Percentiles rank a stretch among this genome's conserved stretches.
These are phyloP conservation scores for Histomonas meleagridis DNA, from an alignment of 208 protist species.

Conservation along the genomic window DNA sequence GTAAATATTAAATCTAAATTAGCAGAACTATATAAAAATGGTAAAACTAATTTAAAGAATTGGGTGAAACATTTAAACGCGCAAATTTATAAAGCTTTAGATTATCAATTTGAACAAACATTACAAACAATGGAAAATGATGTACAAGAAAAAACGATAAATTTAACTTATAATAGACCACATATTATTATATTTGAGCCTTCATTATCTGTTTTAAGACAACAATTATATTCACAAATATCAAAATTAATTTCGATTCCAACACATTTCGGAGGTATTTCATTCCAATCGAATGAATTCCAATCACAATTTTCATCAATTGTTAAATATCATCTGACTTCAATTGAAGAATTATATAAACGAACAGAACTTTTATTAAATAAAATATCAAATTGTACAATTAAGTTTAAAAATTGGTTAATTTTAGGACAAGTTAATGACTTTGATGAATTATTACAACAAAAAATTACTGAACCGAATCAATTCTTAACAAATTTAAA, in stretches of 20 bases:
- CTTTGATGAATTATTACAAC: background rate
- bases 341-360: background rate
- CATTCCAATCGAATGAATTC: background rate
- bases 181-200: conserved; percentile 1
- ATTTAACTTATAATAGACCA: background rate
- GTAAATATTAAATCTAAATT: background rate
- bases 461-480: background rate
- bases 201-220: background rate
- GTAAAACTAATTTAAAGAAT: background rate
- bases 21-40: background rate
- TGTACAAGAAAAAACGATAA: background rate
- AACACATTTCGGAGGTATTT: background rate
- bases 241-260: background rate
- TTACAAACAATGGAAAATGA: conserved; percentile 24
- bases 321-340: background rate
- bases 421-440: background rate
- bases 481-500: conserved; percentile 19
- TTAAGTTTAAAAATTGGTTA: background rate
- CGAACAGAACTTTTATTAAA: background rate
- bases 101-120: conserved; percentile 34
- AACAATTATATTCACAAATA: background rate
- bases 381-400: background rate
- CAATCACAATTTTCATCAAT: background rate
- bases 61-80: conserved; percentile 1
- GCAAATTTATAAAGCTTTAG: background rate